Percentiles rank a stretch among this genome's conserved stretches.
phyloP scores from a whole-genome alignment of 768 basidiomycete species.

The Lentinula sp. region DNA sequence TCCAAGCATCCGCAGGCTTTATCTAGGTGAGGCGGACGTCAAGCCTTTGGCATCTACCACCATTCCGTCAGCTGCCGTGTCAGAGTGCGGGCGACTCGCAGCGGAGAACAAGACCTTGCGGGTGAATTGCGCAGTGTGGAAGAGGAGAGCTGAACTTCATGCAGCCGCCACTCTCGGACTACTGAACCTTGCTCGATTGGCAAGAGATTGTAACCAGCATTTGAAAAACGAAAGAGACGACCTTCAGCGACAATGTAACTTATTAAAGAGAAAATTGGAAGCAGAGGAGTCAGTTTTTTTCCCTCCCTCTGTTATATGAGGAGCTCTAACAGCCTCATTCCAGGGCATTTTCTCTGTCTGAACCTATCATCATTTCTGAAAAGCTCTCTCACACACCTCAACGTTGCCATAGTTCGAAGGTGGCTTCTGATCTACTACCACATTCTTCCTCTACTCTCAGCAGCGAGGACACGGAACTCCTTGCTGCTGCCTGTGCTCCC shows the following conservation, averaged over 20 bases:
- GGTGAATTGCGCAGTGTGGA: conserved; percentile 37
- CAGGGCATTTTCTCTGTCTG: conserved; percentile 1
- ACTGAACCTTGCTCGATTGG: conserved; percentile 33
- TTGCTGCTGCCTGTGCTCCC: neutral
- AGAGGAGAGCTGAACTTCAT: conserved; percentile 43
- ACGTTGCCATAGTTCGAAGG: neutral
- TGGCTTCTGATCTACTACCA: neutral
- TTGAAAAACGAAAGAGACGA: conserved; percentile 33
- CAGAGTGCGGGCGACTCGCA: conserved; percentile 33
- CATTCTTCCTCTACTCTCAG: neutral
- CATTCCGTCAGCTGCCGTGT: conserved; percentile 9
- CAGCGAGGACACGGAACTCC: neutral
- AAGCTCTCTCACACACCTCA: neutral
- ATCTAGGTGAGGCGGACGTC: conserved; percentile 32
- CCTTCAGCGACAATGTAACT: conserved; percentile 26
- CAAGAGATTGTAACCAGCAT: conserved; percentile 30
- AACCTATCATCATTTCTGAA: neutral
- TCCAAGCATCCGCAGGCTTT: conserved; percentile 52
- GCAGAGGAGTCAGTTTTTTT: conserved; percentile 12
- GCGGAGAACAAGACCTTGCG: conserved; percentile 39
- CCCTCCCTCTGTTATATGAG: neutral
- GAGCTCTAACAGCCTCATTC: neutral
- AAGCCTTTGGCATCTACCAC: neutral
- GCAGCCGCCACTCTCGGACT: conserved; percentile 41
- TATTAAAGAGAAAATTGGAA: conserved; percentile 24